Conservation (phyloP, 345 rosid genomes). For the Brassica rapa region DNA sequence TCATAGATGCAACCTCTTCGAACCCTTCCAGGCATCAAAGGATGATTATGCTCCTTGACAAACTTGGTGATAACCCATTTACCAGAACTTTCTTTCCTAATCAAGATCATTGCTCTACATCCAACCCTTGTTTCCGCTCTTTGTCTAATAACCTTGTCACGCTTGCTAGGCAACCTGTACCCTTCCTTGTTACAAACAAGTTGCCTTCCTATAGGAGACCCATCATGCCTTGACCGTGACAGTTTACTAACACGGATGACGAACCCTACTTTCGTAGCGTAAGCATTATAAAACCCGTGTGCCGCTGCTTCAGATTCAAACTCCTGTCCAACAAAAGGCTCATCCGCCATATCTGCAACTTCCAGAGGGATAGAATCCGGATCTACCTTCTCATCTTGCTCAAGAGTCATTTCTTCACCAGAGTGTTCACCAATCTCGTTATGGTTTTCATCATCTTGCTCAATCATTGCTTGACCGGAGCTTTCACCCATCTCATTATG, state of each 20-base stretch:
- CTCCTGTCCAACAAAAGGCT: slow-evolving; percentile 85
- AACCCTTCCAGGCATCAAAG: slow-evolving; percentile 82
- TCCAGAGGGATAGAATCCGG: slow-evolving; percentile 46
- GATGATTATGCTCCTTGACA: slow-evolving; percentile 89
- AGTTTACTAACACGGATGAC: slow-evolving; percentile 95
- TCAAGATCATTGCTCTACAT: slow-evolving; percentile 97
- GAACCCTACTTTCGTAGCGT: slow-evolving; percentile 86
- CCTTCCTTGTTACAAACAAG: slow-evolving; percentile 99
- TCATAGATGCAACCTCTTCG: slow-evolving; percentile 90
- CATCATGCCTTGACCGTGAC: slow-evolving; percentile 94
- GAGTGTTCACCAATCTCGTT: slow-evolving; percentile 51
- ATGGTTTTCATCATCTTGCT: slow-evolving; percentile 40
- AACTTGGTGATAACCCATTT: slow-evolving; percentile 93
- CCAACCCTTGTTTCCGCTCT: slow-evolving; percentile 97
- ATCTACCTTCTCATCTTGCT: slow-evolving; percentile 56
- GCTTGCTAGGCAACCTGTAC: slow-evolving; percentile 84
- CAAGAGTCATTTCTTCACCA: slow-evolving; percentile 45
- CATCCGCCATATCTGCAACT: slow-evolving; percentile 50
- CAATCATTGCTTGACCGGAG: slow-evolving; percentile 59
- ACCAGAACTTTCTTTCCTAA: slow-evolving; percentile 87
- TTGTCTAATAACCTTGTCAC: slow-evolving; percentile 93
- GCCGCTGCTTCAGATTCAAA: slow-evolving; percentile 96
- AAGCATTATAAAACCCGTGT: slow-evolving; percentile 85
- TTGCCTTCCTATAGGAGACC: slow-evolving; percentile 91
- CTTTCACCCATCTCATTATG: slow-evolving; percentile 51